Evolutionary conservation across 1,284 basidiomycete genomes (phyloP).

Genomic region (Ustilago esculenta): DNA sequence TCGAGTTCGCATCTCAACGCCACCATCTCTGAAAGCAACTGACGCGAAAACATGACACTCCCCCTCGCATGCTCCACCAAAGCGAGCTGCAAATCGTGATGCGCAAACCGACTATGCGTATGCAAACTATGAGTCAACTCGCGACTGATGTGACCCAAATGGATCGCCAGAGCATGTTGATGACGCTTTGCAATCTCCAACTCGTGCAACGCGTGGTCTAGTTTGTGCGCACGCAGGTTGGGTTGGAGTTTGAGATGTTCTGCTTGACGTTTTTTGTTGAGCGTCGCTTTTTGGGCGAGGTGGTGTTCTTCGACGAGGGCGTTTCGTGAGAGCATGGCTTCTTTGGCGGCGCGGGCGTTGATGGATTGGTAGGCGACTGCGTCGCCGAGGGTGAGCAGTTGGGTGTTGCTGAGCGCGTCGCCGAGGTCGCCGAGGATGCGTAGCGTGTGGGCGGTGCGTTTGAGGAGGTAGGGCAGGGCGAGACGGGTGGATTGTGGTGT

Average conservation of each 20-base stretch:
- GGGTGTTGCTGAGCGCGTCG: conserved; percentile 39
- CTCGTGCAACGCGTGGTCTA: conserved; percentile 57
- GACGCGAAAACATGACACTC: conserved; percentile 39
- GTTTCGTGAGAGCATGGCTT: conserved; percentile 58
- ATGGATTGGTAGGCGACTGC: conserved; percentile 59
- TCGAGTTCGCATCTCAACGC: conserved; percentile 38
- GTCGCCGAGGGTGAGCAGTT: conserved; percentile 50
- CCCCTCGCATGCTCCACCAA: conserved; percentile 54
- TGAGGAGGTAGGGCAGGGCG: conserved; percentile 40
- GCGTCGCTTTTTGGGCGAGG: conserved; percentile 49
- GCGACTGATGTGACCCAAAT: conserved; percentile 43
- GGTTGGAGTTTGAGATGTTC: conserved; percentile 51
- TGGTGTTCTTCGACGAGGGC: conserved; percentile 62
- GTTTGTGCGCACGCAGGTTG: conserved; percentile 43
- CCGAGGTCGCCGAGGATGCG: conserved; percentile 40
- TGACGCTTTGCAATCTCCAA: conserved; percentile 58
- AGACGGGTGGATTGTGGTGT: conserved; percentile 34
- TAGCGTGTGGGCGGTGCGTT: conserved; percentile 34
- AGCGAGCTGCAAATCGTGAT: conserved; percentile 56
- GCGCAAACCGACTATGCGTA: conserved; percentile 55
- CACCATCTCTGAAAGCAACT: conserved; percentile 42
- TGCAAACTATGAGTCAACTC: conserved; percentile 52
- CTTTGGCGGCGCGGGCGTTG: conserved; percentile 59
- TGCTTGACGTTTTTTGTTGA: conserved; percentile 53
- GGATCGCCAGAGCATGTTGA: conserved; percentile 41